Evolutionary conservation across 2,329 filamentous ascomycete species (phyloP), one percentile per base, ranked within the genome.

Genomic region (Fusarium nisikadoi): DNA sequence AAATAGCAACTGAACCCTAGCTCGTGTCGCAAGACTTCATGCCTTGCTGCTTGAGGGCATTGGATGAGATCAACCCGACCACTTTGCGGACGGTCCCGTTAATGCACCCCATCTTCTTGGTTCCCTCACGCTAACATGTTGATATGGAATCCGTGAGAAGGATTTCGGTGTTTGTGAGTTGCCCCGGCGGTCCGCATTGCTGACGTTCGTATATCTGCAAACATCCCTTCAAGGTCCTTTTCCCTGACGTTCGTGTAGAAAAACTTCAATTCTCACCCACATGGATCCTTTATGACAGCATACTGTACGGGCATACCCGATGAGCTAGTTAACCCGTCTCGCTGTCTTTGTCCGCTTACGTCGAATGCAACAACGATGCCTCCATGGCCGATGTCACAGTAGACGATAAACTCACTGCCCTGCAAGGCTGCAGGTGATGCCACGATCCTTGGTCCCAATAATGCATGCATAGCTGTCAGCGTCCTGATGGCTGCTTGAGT

Each of bases 11-110:
- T 52, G 50, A 42, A 57, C 46, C 64, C 49, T 63, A 33, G n/a
- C 61, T 71, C 55, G 52, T 57, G 64, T 72, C 58, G 65, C 53
- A 27, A 62, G 41, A 68, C 53, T 57, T 50, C 62, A 54, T 60
- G 29, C 47, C n/a, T 47, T 38, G 35, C 43, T 56, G 42, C 33
- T 47, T 47, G 52, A 55, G 17, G 33, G n/a, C 39, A 55, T 65
- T 45, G 50, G 53, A 65, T 65, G 38, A 55, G 31, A 23, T 42
- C 25, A 57, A 45, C 50, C 50, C 20, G 31, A 43, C 46, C 49
- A 27, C 29, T 20, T 38, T 50, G 31, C n/a, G 62, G 57, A 46
- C 42, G 31, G 14, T 55, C 42, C 49, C 65, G 49, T 68, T 43
- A 52, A 45, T 67, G 27, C 36, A 23, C 49, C 50, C 47, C 43